Evolutionary conservation across 768 basidiomycete genomes (phyloP), one percentile per base, ranked within the genome.

Genomic region (Leccinum uliginosum): DNA sequence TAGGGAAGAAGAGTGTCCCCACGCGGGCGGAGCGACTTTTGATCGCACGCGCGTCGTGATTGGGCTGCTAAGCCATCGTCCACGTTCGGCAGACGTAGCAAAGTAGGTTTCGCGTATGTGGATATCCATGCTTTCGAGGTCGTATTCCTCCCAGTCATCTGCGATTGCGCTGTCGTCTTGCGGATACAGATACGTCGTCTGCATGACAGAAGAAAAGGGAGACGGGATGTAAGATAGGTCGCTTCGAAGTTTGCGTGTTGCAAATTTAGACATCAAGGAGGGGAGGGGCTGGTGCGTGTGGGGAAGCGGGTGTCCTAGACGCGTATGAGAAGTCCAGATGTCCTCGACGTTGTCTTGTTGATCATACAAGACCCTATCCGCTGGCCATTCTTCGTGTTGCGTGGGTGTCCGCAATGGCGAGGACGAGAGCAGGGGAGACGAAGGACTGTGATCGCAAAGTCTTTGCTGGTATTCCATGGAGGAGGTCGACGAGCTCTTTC

Each of bases 41-140:
- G 67, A 44, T 34, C 59, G 67, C 21, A 53, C 54, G 19, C 59
- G 62, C 19, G 67, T 23, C 8, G 75, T 73, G 29, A 77, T 66
- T 2, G 80, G 81, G 59, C 83, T 81, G 55, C 72, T 80, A 59
- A 75, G 74, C 83, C 83, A 84, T 54, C 76, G 76, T 8, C 83
- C 83, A 52, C 83, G 82, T 62, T 85, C 83, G 8, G 80, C 77
- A 40, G 83, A 85, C 11, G 76, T 75, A 47, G 75, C 73, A 61
- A 83, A 84, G 62, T 76, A 83, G 3, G 82, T 83, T 56, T 76
- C 73, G 50, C 78, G 80, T 46, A 71, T 58, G 45, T 66, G 70
- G 29, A 73, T 69, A 49, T 73, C 57, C 67, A 73, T 63, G 58
- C 64, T 63, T 54, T 71, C 70, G 53, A 71, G 64, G 58, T 71